These are phyloP conservation scores for Pichia norvegensis DNA, from an alignment of 1,139 yeast species.

Conservation along the genomic window DNA sequence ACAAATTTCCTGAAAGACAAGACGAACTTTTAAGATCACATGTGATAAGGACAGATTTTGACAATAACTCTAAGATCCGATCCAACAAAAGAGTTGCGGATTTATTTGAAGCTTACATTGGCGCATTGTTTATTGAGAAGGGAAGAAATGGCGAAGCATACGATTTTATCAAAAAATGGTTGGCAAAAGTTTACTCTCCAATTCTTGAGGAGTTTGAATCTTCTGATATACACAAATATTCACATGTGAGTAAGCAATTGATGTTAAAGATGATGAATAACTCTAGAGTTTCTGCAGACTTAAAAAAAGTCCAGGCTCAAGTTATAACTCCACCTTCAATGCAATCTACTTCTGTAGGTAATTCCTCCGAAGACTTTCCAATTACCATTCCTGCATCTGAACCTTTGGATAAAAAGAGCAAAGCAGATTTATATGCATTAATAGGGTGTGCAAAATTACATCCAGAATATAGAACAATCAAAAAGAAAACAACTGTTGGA, in stretches of 20 bases:
- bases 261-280: not conserved
- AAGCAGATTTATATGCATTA: slow-evolving; percentile 66
- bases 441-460: slow-evolving; percentile 69
- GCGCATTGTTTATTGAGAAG: slow-evolving; percentile 63
- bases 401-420: slow-evolving; percentile 52
- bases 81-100: slow-evolving; percentile 47
- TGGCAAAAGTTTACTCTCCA: slow-evolving; percentile 34
- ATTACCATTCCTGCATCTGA: slow-evolving; percentile 17
- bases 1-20: slow-evolving; percentile 46
- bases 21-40: slow-evolving; percentile 10
- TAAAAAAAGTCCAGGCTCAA: not conserved
- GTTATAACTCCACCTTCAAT: not conserved
- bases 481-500: slow-evolving; percentile 1
- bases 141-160: slow-evolving; percentile 33
- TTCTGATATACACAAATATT: slow-evolving; percentile 4
- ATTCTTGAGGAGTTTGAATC: slow-evolving; percentile 12
- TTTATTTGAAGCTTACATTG: slow-evolving; percentile 85
- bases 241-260: slow-evolving; percentile 10
- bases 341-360: not conserved
- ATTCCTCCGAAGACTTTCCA: slow-evolving; percentile 4
- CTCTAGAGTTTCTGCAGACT: not conserved
- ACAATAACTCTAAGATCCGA: slow-evolving; percentile 1
- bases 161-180: slow-evolving; percentile 51
- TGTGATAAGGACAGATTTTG: slow-evolving; percentile 8
- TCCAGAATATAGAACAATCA: slow-evolving; percentile 42